Base-by-base conservation (phyloP, 2,329 filamentous ascomycete genomes). In the Fusarium virguliforme region DNA sequence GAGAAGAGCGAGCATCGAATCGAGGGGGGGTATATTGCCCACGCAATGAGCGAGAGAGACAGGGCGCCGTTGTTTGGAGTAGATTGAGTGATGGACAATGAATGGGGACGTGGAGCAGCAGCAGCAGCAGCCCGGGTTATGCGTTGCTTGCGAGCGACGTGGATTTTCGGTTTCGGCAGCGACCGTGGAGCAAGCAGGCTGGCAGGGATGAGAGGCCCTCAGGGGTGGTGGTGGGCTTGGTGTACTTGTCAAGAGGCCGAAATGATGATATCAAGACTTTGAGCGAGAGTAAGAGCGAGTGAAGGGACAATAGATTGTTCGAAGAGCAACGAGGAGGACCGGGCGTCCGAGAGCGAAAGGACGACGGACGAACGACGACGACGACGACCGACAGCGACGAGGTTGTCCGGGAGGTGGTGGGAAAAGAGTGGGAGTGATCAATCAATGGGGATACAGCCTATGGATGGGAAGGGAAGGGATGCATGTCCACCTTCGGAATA, bases 51-150 rank as follows among this genome's bases (percentile, higher is more conserved):
- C n/a, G 41, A 46, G 58, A 65, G 60, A 64, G 63, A 67, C 61
- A 60, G 62, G 71, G 60, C 69, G 67, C 70, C 67, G 69, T 62
- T 71, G 73, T 76, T 73, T 76, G 67, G 55, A 62, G 46, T 76
- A 73, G 70, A 76, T 65, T 18, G 67, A 67, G 63, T 59, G 62
- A 63, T 63, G 68, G 70, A 22, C 32, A 58, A 62, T 68, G 66
- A 18, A 18, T 18, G 18, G 18, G 64, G 69, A 59, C 74, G 74
- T 71, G 67, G 67, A 75, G 67, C 70, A 18, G 18, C 18, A 18
- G 18, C 18, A 18, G 18, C 18, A 18, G 18, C 18, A 18, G 61
- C 37, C 66, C 64, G 58, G 43, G 50, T 15, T 68, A 37, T 68
- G 64, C 64, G 64, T 32, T 68, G 43, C 65, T 60, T 56, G 64